These are phyloP conservation scores for Luffa acutangula DNA, from an alignment of 306 rosid genomes.

Conservation along the genomic window DNA sequence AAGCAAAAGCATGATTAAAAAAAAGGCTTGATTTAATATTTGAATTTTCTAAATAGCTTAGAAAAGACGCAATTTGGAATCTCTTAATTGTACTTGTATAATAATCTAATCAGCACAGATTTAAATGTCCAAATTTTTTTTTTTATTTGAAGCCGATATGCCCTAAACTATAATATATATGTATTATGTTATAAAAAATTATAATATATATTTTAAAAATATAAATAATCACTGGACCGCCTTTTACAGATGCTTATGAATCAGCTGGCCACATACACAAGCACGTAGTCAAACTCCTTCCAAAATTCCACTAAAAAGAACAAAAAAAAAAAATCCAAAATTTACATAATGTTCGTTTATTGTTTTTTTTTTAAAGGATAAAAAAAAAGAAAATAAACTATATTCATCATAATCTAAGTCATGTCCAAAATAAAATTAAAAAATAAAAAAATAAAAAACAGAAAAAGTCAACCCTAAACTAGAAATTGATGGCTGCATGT, in stretches of 20 bases:
- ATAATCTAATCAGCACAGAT: background rate
- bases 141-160: background rate
- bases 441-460: background rate
- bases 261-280: background rate
- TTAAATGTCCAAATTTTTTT: background rate
- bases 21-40: background rate
- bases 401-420: background rate
- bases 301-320: background rate
- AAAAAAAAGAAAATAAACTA: background rate
- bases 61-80: background rate
- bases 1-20: too few relatives aligned
- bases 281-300: background rate
- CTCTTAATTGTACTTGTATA: too few relatives aligned
- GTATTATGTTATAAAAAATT: background rate
- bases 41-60: background rate
- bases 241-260: background rate
- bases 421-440: too few relatives aligned
- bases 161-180: background rate
- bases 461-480: background rate
- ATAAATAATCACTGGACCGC: background rate
- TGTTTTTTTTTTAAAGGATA: background rate
- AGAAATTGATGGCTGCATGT: background rate
- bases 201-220: background rate
- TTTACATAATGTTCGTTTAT: background rate
- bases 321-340: background rate